These are phyloP conservation scores for Rhododendron molle DNA, from an alignment of 148 eudicot species.

Conservation along the genomic window DNA sequence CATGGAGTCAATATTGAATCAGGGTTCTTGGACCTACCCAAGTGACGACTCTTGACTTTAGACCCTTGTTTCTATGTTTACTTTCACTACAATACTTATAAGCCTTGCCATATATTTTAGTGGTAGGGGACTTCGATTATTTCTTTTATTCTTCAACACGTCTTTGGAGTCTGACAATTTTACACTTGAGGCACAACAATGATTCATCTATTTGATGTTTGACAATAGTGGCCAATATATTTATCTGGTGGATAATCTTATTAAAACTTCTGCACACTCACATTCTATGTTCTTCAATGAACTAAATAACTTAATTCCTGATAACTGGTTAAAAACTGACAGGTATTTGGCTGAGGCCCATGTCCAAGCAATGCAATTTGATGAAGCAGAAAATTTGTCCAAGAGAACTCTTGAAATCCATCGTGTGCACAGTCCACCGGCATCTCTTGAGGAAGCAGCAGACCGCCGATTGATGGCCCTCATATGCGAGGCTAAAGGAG, in stretches of 20 bases:
- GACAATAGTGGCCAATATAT: background rate
- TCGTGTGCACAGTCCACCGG: slow-evolving; percentile 84
- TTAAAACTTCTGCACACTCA: background rate
- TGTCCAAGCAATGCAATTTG: slow-evolving; percentile 97
- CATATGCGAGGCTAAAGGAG: slow-evolving; percentile 92
- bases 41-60: background rate
- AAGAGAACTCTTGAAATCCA: slow-evolving; percentile 92
- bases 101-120: background rate
- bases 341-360: slow-evolving; percentile 97
- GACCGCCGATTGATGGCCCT: slow-evolving; percentile 99
- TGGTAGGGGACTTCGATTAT: background rate
- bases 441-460: slow-evolving; percentile 96
- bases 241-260: slow-evolving; percentile 5
- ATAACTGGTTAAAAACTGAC: slow-evolving; percentile 6
- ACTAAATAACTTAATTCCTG: background rate
- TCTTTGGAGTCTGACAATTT: background rate
- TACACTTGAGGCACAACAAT: background rate
- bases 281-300: background rate
- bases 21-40: background rate
- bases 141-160: background rate
- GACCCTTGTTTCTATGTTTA: background rate
- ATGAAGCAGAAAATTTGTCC: slow-evolving; percentile 81
- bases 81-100: background rate
- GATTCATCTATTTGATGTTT: background rate
- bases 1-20: background rate